Conservation (phyloP, 352 stramenopile species). For the Phytophthora foliorum region DNA sequence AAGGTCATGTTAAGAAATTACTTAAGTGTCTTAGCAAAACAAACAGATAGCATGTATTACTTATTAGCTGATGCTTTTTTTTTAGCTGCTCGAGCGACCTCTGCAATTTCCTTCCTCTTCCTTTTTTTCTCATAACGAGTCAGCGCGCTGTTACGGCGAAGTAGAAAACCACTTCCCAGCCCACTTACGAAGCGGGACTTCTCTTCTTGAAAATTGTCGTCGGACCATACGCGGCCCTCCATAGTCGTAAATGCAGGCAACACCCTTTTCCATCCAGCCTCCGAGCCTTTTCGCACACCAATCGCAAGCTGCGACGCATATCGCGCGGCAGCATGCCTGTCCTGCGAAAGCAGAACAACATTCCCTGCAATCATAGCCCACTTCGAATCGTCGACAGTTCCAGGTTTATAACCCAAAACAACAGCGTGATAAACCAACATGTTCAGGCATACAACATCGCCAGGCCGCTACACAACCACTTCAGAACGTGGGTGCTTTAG, state of each 20-base stretch:
- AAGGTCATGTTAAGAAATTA: no score
- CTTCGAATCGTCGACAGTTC: neutral
- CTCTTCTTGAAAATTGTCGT: neutral
- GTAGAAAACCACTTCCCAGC: no score
- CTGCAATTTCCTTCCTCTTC: no score
- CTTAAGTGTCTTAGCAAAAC: no score
- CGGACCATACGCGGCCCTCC: neutral
- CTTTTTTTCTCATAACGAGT: no score
- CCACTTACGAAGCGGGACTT: neutral
- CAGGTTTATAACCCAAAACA: neutral
- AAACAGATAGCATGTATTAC: no score
- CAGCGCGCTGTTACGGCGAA: no score
- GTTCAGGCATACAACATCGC: neutral
- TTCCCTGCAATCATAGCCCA: neutral
- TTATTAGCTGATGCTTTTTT: no score
- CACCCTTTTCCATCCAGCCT: neutral
- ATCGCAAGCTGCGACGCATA: neutral
- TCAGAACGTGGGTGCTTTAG: neutral
- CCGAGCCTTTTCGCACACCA: neutral
- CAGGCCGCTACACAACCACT: neutral
- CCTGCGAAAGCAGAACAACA: neutral
- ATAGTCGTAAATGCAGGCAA: constrained; percentile 1
- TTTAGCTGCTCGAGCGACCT: no score
- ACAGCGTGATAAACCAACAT: neutral
- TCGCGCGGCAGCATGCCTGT: neutral